phyloP scores from a whole-genome alignment of 768 basidiomycete genomes.

The Naganishia vishniacii region DNA sequence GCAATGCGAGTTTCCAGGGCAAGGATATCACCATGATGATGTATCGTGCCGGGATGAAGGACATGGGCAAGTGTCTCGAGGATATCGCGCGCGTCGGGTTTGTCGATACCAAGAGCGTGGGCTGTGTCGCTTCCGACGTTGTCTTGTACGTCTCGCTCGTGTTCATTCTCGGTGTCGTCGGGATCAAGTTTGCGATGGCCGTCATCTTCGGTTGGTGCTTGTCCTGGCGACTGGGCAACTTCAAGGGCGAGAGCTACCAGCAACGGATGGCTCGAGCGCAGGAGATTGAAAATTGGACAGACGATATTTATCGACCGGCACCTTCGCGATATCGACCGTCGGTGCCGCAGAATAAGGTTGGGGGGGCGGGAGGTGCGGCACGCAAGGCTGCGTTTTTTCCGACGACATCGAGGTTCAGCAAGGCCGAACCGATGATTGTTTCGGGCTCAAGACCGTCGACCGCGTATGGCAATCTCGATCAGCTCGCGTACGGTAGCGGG shows the following conservation, averaged over 20 bases:
- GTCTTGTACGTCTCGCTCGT: slow-evolving; percentile 91
- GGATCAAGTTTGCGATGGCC: slow-evolving; percentile 92
- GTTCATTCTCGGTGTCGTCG: slow-evolving; percentile 95
- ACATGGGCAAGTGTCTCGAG: slow-evolving; percentile 72
- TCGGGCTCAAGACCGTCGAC: slow-evolving; percentile 42
- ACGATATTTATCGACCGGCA: slow-evolving; percentile 89
- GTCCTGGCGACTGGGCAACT: slow-evolving; percentile 89
- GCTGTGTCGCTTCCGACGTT: slow-evolving; percentile 90
- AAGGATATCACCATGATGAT: slow-evolving; percentile 85
- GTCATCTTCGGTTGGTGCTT: slow-evolving; percentile 97
- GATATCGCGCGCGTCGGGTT: slow-evolving; percentile 84
- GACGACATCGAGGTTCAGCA: slow-evolving; percentile 58
- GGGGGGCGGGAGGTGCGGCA: slow-evolving; percentile 53
- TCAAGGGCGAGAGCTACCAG: slow-evolving; percentile 85
- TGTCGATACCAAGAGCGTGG: slow-evolving; percentile 88
- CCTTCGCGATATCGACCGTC: slow-evolving; percentile 78
- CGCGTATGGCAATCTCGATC: slow-evolving; percentile 40
- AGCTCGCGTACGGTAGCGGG: slow-evolving; percentile 26
- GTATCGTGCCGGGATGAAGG: slow-evolving; percentile 63
- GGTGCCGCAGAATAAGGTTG: slow-evolving; percentile 63
- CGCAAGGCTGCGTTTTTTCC: slow-evolving; percentile 52
- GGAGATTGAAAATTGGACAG: slow-evolving; percentile 94
- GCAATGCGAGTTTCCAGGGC: slow-evolving; percentile 68
- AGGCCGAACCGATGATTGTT: slow-evolving; percentile 61
- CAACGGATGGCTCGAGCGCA: slow-evolving; percentile 80